Evolutionary conservation across 2,329 filamentous ascomycete species (phyloP).

Genomic region (Shiraia sp.): DNA sequence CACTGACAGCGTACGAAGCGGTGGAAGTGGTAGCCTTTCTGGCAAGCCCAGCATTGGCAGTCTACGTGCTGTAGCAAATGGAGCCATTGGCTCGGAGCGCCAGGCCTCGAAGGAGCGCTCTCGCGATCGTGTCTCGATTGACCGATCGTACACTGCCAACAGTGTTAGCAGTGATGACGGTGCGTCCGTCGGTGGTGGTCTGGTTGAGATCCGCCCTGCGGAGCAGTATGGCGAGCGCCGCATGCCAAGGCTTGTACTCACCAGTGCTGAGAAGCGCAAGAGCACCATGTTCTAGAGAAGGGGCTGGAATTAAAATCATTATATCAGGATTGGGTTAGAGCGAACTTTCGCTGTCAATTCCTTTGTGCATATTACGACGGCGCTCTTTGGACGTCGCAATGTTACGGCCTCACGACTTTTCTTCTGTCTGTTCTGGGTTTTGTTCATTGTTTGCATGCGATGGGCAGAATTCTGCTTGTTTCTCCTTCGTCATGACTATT

Average conservation of each 20-base stretch:
- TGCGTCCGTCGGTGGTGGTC: constrained; percentile 59
- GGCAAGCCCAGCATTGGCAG: constrained; percentile 75
- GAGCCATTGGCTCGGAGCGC: constrained; percentile 85
- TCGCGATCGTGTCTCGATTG: constrained; percentile 35
- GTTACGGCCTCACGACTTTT: constrained; percentile 46
- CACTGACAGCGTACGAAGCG: constrained; percentile 51
- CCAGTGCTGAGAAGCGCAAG: constrained; percentile 89
- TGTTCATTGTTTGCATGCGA: constrained; percentile 21
- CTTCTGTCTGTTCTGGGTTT: constrained; percentile 30
- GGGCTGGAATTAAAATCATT: constrained; percentile 9
- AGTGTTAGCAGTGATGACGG: constrained; percentile 69
- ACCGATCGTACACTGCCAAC: constrained; percentile 59
- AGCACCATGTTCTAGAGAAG: constrained; percentile 61
- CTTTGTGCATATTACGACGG: constrained; percentile 43
- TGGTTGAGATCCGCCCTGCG: constrained; percentile 54
- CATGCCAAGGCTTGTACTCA: constrained; percentile 83
- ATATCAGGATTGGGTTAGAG: constrained; percentile 13
- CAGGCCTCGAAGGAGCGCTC: constrained; percentile 57
- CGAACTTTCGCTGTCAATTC: constrained; percentile 8
- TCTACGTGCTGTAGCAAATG: constrained; percentile 76
- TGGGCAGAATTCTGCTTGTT: constrained; percentile 21
- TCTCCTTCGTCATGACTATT: constrained; percentile 31
- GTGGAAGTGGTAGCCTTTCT: constrained; percentile 80
- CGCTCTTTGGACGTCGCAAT: constrained; percentile 27
- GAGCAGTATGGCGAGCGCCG: constrained; percentile 74